A percentile compares a stretch with the other conserved stretches of the same genome.
Conservation (phyloP, 805 yeast species). For the Hanseniaspora singularis region DNA sequence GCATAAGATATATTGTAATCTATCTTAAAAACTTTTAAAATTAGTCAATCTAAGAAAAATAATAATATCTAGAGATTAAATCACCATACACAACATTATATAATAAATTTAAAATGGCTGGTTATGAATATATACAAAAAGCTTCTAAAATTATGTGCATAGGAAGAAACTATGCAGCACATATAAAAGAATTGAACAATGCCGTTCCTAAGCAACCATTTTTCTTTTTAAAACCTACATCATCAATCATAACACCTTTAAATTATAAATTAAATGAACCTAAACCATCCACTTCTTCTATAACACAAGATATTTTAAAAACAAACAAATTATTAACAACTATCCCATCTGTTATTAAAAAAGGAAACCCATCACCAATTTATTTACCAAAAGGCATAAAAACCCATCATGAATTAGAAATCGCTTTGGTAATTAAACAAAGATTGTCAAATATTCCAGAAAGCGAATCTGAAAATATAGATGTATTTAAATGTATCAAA, state of each 20-base stretch:
- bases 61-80: neutral
- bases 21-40: too few species aligned
- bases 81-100: too few species aligned
- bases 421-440: constrained; percentile 65
- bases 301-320: constrained; percentile 15
- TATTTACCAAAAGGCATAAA: constrained; percentile 67
- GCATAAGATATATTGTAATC: too few species aligned
- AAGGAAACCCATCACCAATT: constrained; percentile 52
- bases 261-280: constrained; percentile 16
- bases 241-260: constrained; percentile 55
- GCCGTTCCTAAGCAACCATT: constrained; percentile 75
- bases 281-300: neutral
- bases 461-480: constrained; percentile 39
- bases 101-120: constrained; percentile 30
- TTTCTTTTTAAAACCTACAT: constrained; percentile 81
- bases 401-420: constrained; percentile 87
- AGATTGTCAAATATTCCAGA: constrained; percentile 51
- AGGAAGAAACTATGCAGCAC: constrained; percentile 96
- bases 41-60: too few species aligned
- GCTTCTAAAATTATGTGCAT: constrained; percentile 82
- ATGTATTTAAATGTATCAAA: constrained; percentile 50
- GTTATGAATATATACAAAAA: constrained; percentile 41
- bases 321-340: neutral
- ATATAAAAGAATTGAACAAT: constrained; percentile 79
- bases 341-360: constrained; percentile 18